Percentiles rank a stretch among this genome's conserved stretches.
Evolutionary conservation across 2,329 filamentous ascomycete genomes (phyloP).

Genomic region (Elsinoe batatas): DNA sequence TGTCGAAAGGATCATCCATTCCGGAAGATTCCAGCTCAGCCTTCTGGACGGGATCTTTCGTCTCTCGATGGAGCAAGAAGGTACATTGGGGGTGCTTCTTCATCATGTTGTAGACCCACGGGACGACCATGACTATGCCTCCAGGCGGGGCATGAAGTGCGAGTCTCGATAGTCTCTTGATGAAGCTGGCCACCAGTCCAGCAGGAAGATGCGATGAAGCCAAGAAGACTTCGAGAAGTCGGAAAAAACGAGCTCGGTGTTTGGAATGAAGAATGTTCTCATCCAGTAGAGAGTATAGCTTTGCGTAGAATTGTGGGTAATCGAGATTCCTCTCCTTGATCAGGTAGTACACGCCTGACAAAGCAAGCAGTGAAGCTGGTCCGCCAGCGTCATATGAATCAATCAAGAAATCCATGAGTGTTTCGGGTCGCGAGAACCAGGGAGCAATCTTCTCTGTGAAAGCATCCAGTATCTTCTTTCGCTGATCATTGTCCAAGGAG

Average conservation of each 20-base stretch:
- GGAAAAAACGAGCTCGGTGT: slow-evolving; percentile 86
- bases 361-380: slow-evolving; percentile 72
- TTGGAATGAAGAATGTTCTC: slow-evolving; percentile 82
- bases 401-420: slow-evolving; percentile 94
- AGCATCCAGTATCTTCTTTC: slow-evolving; percentile 66
- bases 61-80: slow-evolving; percentile 85
- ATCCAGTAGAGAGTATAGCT: slow-evolving; percentile 88
- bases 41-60: slow-evolving; percentile 48
- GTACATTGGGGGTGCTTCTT: slow-evolving; percentile 83
- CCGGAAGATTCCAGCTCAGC: slow-evolving; percentile 51
- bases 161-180: slow-evolving; percentile 82
- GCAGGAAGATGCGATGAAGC: slow-evolving; percentile 86
- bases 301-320: slow-evolving; percentile 81
- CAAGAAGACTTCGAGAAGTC: slow-evolving; percentile 82
- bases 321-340: slow-evolving; percentile 91
- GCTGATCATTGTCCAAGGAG: slow-evolving; percentile 58
- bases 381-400: slow-evolving; percentile 84
- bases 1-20: slow-evolving; percentile 66
- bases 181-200: slow-evolving; percentile 82
- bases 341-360: slow-evolving; percentile 89
- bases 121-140: slow-evolving; percentile 78
- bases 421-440: slow-evolving; percentile 79
- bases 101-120: slow-evolving; percentile 92
- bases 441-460: slow-evolving; percentile 73
- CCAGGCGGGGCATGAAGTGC: slow-evolving; percentile 81